These are phyloP conservation scores for Tolypocladium capitatum DNA, from an alignment of 2,329 filamentous ascomycete genomes.

Conservation along the genomic window DNA sequence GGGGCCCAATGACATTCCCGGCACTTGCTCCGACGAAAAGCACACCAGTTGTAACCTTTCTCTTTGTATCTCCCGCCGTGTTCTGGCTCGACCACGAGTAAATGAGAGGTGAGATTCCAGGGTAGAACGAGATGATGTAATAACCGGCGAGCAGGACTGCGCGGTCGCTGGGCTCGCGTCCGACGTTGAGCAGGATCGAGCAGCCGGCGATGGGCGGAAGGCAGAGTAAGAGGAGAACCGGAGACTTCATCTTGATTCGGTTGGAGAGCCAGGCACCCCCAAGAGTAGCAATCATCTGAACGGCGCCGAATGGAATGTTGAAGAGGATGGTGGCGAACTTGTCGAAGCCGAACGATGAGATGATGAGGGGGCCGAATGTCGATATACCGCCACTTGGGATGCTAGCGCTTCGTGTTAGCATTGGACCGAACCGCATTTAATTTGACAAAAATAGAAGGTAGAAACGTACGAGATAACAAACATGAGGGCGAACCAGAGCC, in stretches of 20 bases:
- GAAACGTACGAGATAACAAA: slow-evolving; percentile 34
- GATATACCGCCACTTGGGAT: slow-evolving; percentile 29
- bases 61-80: slow-evolving; percentile 57
- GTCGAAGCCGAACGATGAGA: slow-evolving; percentile 43
- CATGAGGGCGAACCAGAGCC: slow-evolving; percentile 42
- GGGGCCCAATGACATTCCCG: slow-evolving; percentile 54
- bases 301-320: slow-evolving; percentile 46
- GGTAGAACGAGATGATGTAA: slow-evolving; percentile 47
- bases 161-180: slow-evolving; percentile 30
- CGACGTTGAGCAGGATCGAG: slow-evolving; percentile 36
- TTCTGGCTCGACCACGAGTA: slow-evolving; percentile 50
- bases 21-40: slow-evolving; percentile 52
- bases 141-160: slow-evolving; percentile 41
- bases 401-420: not conserved
- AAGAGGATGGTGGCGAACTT: slow-evolving; percentile 46
- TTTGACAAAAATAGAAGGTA: slow-evolving; percentile 28
- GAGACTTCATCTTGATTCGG: slow-evolving; percentile 40
- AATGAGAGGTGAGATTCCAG: slow-evolving; percentile 37
- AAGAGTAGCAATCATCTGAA: slow-evolving; percentile 45
- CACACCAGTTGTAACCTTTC: slow-evolving; percentile 50
- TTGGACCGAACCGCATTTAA: too few relatives aligned
- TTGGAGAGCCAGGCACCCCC: slow-evolving; percentile 43
- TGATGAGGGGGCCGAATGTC: slow-evolving; percentile 46
- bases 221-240: slow-evolving; percentile 39
- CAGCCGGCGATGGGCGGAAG: slow-evolving; percentile 45